Evolutionary conservation across 1,139 yeast genomes (phyloP).

Genomic region (Debaryomyces singareniensis): DNA sequence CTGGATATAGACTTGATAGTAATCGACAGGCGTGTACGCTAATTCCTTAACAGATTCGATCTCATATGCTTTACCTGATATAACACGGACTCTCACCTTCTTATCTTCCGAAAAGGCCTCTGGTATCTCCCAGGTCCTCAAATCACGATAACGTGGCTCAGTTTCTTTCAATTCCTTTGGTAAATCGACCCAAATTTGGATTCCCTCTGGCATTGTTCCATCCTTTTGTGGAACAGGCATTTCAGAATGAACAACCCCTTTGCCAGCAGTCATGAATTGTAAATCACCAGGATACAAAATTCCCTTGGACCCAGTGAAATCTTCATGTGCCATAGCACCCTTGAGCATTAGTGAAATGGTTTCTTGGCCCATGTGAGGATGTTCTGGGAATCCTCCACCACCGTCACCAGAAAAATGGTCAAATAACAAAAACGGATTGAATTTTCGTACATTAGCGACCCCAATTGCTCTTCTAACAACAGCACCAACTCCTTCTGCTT

Average conservation of each 20-base stretch:
- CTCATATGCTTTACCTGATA: constrained; percentile 75
- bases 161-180: constrained; percentile 64
- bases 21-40: constrained; percentile 81
- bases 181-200: constrained; percentile 90
- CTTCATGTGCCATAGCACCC: constrained; percentile 87
- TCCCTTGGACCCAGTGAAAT: constrained; percentile 81
- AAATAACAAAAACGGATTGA: constrained; percentile 77
- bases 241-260: constrained; percentile 80
- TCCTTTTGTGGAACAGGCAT: constrained; percentile 67
- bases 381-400: constrained; percentile 84
- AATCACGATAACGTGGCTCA: constrained; percentile 77
- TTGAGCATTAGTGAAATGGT: constrained; percentile 70
- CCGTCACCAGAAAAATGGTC: constrained; percentile 61
- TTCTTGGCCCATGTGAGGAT: constrained; percentile 90
- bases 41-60: constrained; percentile 66
- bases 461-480: constrained; percentile 80
- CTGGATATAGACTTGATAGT: constrained; percentile 59
- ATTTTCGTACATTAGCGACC: constrained; percentile 56
- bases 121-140: constrained; percentile 68
- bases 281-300: constrained; percentile 77
- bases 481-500: constrained; percentile 87
- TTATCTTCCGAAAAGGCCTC: constrained; percentile 57
- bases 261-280: constrained; percentile 95
- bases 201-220: constrained; percentile 57
- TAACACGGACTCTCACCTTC: constrained; percentile 62